phyloP scores from a whole-genome alignment of 108 stramenopile genomes.

The Skeletonema menzelii region DNA sequence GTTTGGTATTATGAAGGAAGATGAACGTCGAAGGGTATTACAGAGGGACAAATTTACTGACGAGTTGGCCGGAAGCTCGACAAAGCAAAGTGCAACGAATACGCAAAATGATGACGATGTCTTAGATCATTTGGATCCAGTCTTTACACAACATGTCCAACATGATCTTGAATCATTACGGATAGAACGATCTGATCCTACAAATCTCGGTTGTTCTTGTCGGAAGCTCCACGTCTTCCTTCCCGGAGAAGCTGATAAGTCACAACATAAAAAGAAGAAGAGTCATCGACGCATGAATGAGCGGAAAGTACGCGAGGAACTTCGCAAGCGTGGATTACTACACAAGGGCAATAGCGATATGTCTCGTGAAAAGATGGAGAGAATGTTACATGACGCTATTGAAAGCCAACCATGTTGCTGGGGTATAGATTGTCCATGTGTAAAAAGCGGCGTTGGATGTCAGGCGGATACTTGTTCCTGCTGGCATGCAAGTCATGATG shows the following conservation, averaged over 20 bases:
- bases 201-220: slow-evolving; percentile 76
- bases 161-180: slow-evolving; percentile 82
- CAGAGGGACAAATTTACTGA: slow-evolving; percentile 24
- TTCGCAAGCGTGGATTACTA: slow-evolving; percentile 69
- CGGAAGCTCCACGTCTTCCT: slow-evolving; percentile 76
- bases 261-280: slow-evolving; percentile 62
- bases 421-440: slow-evolving; percentile 70
- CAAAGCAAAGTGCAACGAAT: background rate
- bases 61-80: background rate
- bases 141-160: slow-evolving; percentile 58
- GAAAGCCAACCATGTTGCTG: slow-evolving; percentile 78
- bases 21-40: slow-evolving; percentile 31
- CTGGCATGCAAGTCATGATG: slow-evolving; percentile 77
- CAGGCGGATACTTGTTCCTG: slow-evolving; percentile 86
- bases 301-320: slow-evolving; percentile 67
- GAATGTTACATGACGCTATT: slow-evolving; percentile 59
- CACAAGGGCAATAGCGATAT: slow-evolving; percentile 32
- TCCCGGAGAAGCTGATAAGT: slow-evolving; percentile 51
- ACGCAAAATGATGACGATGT: background rate
- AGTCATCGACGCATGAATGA: slow-evolving; percentile 67
- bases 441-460: slow-evolving; percentile 74
- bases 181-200: slow-evolving; percentile 51
- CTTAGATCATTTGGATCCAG: slow-evolving; percentile 10
- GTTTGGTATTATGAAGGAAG: slow-evolving; percentile 26
- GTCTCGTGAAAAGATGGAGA: slow-evolving; percentile 70